Conservation (phyloP, 176 grass and related monocot species). For the Luzula sylvatica region DNA sequence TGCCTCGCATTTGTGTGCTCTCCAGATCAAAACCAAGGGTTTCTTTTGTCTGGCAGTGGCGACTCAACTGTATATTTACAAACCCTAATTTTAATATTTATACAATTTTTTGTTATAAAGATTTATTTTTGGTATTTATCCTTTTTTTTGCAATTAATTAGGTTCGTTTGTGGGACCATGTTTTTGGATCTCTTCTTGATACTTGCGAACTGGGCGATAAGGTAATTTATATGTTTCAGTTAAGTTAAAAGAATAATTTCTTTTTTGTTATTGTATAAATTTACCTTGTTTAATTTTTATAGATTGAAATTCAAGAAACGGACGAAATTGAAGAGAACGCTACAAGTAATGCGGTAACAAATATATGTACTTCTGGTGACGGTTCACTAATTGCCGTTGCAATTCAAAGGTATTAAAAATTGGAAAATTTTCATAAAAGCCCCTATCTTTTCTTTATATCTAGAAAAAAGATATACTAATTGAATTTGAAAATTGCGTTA, state of each 20-base stretch:
- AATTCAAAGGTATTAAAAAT: constrained; percentile 68
- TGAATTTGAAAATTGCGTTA: background rate
- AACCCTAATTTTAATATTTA: constrained; percentile 7
- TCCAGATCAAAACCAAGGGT: constrained; percentile 31
- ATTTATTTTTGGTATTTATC: constrained; percentile 9
- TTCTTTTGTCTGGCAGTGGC: constrained; percentile 83
- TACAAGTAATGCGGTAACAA: constrained; percentile 39
- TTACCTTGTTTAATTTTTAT: constrained; percentile 22
- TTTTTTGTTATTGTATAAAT: constrained; percentile 9
- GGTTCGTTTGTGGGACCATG: constrained; percentile 87
- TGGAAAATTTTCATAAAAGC: background rate
- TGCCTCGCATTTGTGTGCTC: constrained; percentile 53
- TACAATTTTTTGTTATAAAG: constrained; percentile 12
- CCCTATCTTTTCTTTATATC: background rate
- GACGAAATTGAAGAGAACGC: constrained; percentile 45
- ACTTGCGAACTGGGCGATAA: constrained; percentile 56
- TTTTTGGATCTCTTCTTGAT: constrained; percentile 65
- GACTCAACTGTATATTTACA: constrained; percentile 76
- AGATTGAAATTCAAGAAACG: constrained; percentile 31
- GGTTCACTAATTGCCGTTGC: constrained; percentile 59
- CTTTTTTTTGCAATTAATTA: constrained; percentile 8
- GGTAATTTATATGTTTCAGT: constrained; percentile 28
- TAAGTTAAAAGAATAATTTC: background rate
- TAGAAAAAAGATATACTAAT: background rate
- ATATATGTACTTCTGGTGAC: constrained; percentile 53